phyloP scores from a whole-genome alignment of 148 eudicot genomes.

The Vaccinium vitisidaea region DNA sequence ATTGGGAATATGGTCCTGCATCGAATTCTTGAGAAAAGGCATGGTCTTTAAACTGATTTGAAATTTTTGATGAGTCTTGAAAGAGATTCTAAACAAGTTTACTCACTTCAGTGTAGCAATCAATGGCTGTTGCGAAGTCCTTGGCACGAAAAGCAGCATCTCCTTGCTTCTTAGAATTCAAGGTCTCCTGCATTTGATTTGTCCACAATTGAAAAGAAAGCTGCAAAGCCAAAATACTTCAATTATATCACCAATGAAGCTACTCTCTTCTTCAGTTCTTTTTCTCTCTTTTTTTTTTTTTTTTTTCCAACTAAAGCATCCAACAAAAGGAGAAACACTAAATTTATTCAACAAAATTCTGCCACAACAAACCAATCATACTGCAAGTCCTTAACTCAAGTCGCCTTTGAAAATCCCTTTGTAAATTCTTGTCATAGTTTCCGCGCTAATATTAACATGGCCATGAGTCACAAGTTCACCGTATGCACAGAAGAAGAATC shows the following conservation, averaged over 20 bases:
- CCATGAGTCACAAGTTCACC: neutral
- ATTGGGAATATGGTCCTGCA: neutral
- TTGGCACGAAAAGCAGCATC: slow-evolving; percentile 67
- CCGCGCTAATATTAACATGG: neutral
- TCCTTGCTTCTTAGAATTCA: slow-evolving; percentile 69
- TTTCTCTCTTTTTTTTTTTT: neutral
- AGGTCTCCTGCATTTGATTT: slow-evolving; percentile 65
- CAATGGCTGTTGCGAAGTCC: slow-evolving; percentile 55
- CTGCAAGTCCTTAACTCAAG: neutral
- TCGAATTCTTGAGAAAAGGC: neutral
- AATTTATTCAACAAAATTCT: neutral
- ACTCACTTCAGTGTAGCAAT: slow-evolving; percentile 57
- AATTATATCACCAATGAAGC: slow-evolving; percentile 4
- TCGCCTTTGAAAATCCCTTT: neutral
- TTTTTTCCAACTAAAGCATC: neutral
- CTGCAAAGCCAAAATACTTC: slow-evolving; percentile 35
- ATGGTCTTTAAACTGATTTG: neutral
- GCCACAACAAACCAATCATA: neutral
- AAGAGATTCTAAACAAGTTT: neutral
- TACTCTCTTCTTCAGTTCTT: neutral
- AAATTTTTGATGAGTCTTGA: neutral
- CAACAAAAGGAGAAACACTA: neutral
- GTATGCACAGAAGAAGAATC: neutral
- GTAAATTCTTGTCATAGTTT: neutral
- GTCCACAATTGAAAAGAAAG: slow-evolving; percentile 84